Evolutionary conservation across 148 eudicot species (phyloP), one percentile per base, ranked within the genome.

Genomic region (Silene latifolia): DNA sequence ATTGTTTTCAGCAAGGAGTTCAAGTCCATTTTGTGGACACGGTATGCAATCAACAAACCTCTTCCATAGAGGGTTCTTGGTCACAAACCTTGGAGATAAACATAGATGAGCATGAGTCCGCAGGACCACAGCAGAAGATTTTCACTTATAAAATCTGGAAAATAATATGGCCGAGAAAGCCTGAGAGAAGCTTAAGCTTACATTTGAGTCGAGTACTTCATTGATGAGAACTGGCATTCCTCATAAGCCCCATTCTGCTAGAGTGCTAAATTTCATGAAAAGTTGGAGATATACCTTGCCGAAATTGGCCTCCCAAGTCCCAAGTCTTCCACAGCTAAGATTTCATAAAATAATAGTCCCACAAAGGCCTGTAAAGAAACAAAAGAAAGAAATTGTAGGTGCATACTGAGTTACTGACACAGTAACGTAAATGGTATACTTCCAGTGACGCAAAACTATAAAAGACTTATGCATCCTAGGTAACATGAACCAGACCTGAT

Each of bases 181-280:
- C 46, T 85, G 77, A 78, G 76, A 20, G 56, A 57, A 58, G 69
- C 74, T 10, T 76, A 73, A 60, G 74, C 54, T 65, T 67, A 51
- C 63, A 12, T 61, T 76, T 80, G 44, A 81, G 74, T 64, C 54
- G 74, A 62, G n/a, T 48, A 8, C 4, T 59, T 21, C 62, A 9
- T 19, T 39, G 44, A 74, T 19, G 56, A 61, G 14, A 48, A 61
- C 1, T 39, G 44, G 44, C 44, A 39, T 63, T 74, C 29, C 10
- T 68, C 56, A 68, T n/a, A 61, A 20, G 13, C 19, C 44, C 71
- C 82, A 69, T 71, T 74, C 53, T 23, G n/a, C 39, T 74, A 10
- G 70, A 44, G n/a, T n/a, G n/a, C n/a, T n/a, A n/a, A n/a, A n/a
- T n/a, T n/a, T 64, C 72, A 1, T 39, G 8, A 6, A 6, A 39